These are phyloP conservation scores for Coffea humblotiana DNA, from an alignment of 305 asterid genomes.

Conservation along the genomic window DNA sequence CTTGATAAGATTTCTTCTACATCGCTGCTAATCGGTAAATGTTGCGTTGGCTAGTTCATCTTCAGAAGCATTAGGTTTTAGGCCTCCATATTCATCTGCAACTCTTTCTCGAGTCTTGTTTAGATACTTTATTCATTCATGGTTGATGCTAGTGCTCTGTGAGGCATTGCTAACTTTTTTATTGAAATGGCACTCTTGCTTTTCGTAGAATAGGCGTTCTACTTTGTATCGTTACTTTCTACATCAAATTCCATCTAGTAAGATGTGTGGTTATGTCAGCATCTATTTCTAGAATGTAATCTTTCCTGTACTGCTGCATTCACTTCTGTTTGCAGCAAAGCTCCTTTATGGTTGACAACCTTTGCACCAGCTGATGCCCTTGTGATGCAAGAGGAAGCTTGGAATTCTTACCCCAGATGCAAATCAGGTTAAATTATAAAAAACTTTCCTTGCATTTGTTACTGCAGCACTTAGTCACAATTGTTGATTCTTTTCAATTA, in stretches of 20 bases:
- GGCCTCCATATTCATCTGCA: neutral
- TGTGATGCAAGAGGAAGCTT: conserved; percentile 95
- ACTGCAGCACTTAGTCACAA: conserved; percentile 3
- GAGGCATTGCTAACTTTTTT: neutral
- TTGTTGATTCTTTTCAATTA: neutral
- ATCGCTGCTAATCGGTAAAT: neutral
- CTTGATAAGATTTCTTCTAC: neutral
- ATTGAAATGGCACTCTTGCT: neutral
- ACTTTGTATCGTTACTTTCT: neutral
- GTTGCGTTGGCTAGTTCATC: neutral
- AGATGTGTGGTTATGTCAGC: neutral
- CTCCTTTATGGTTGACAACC: conserved; percentile 74
- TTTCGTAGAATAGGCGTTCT: neutral
- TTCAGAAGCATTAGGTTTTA: neutral
- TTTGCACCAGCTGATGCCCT: conserved; percentile 86
- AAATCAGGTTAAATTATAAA: conserved; percentile 59
- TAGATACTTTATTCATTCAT: neutral
- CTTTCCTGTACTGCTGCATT: conserved; percentile 6
- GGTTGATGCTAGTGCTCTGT: neutral
- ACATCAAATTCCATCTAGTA: neutral
- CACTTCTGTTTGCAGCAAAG: conserved; percentile 57
- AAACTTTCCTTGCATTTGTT: conserved; percentile 1
- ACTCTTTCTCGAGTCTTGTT: neutral
- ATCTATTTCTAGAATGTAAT: neutral
- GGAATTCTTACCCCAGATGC: conserved; percentile 90